Evolutionary conservation across 2,329 filamentous ascomycete species (phyloP), one percentile per base, ranked within the genome.

Genomic region (Pezicula neosporulosa): DNA sequence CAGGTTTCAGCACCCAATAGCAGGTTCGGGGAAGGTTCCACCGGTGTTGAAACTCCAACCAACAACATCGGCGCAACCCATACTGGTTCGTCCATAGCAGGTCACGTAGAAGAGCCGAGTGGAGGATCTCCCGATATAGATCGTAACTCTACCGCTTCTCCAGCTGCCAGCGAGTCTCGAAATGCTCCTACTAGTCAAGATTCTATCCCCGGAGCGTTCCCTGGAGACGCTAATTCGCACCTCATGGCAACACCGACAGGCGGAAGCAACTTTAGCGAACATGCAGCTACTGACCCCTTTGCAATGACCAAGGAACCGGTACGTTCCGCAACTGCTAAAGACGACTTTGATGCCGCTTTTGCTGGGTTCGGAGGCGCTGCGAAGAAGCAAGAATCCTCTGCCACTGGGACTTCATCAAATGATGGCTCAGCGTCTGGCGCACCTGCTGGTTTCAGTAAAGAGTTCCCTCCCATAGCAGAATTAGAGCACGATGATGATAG

Each of bases 391-490:
- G 81, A 80, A 61, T 69, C 66, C 46, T 76, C 75, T 54, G 73
- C 73, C 48, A 76, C 64, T 44, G 60, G 57, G 6, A 68, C 58
- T 16, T 62, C 69, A 33, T 57, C 66, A 39, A 59, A 61, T 24
- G 61, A 70, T 16, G 73, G 74, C 13, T 64, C 68, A n/a, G 65
- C 68, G 36, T 78, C 78, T 55, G 64, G 72, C 2, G 73, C 73
- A 18, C 67, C 78, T 3, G 74, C 70, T 49, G 72, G 68, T 39
- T 87, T 89, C 61, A 80, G 85, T 63, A 78, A 83, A 19, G 94
- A 97, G 66, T 97, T 97, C 65, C 94, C 94, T 30, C 94, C 93
- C 1, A 96, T 97, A 54, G 85, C 87, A n/a, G 90, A 93, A 66
- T 72, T 97, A 52, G 87, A 89, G 55, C 80, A 83, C 28, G 87